Evolutionary conservation across 345 rosid species (phyloP).

Genomic region (Salix viminalis): DNA sequence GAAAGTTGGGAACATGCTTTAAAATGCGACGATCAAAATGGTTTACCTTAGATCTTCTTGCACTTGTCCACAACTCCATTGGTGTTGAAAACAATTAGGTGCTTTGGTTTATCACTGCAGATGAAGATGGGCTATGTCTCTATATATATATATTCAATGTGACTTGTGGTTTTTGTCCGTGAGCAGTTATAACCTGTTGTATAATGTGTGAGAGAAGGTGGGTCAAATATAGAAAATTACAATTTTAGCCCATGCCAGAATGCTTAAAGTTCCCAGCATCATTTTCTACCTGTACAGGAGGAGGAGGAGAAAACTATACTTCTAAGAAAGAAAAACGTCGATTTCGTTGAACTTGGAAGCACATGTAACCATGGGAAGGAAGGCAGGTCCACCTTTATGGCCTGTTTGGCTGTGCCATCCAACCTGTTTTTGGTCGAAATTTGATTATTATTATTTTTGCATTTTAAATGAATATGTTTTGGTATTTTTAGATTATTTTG

Average conservation of each 20-base stretch:
- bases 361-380: neutral
- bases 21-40: neutral
- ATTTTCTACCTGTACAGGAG: neutral
- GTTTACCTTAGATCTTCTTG: conserved; percentile 13
- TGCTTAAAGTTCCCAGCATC: neutral
- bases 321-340: conserved; percentile 8
- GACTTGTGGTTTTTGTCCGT: neutral
- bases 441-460: too few relatives aligned
- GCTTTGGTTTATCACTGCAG: neutral
- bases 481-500: too few relatives aligned
- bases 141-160: neutral
- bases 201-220: neutral
- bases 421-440: too few relatives aligned
- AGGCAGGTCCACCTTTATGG: neutral
- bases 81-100: neutral
- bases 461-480: too few relatives aligned
- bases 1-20: neutral
- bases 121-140: neutral
- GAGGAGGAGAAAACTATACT: neutral
- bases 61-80: conserved; percentile 19
- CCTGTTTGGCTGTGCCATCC: too few relatives aligned
- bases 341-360: neutral
- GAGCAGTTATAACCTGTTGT: neutral
- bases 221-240: neutral
- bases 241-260: neutral